Conservation (phyloP, 2,329 filamentous ascomycete genomes). For the Neofusicoccum sp. region DNA sequence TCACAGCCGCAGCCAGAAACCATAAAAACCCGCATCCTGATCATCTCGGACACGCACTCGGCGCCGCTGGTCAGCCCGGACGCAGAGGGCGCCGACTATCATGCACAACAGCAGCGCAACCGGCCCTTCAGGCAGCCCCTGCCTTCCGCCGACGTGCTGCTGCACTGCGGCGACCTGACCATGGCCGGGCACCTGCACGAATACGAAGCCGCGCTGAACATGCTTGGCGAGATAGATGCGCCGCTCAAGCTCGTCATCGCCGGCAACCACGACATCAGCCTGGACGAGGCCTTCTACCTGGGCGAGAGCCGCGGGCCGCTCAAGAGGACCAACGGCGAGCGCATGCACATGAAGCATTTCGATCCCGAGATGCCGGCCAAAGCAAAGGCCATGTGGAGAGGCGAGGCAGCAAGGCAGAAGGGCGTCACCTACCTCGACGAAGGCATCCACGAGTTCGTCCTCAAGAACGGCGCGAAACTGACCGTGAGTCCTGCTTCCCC, state of each 20-base stretch:
- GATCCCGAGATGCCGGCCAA: slow-evolving; percentile 24
- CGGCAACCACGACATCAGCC: slow-evolving; percentile 61
- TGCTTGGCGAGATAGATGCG: slow-evolving; percentile 51
- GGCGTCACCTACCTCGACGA: slow-evolving; percentile 58
- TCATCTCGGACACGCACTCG: slow-evolving; percentile 46
- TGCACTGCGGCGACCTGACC: slow-evolving; percentile 61
- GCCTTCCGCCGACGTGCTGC: slow-evolving; percentile 52
- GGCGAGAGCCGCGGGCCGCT: background rate
- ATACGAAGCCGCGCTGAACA: slow-evolving; percentile 47
- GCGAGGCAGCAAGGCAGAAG: slow-evolving; percentile 41
- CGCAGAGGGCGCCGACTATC: background rate
- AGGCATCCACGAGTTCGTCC: slow-evolving; percentile 46
- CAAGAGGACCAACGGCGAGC: slow-evolving; percentile 23
- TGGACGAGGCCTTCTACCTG: slow-evolving; percentile 53
- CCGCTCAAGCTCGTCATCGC: slow-evolving; percentile 62
- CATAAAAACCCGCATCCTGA: slow-evolving; percentile 42
- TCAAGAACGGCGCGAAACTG: slow-evolving; percentile 51
- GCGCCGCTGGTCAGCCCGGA: slow-evolving; percentile 18
- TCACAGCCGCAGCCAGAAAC: background rate
- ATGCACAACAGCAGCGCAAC: background rate
- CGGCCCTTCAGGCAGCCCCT: slow-evolving; percentile 40
- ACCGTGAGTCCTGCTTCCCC: slow-evolving; percentile 29
- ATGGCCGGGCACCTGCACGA: slow-evolving; percentile 49
- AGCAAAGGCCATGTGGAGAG: slow-evolving; percentile 45
- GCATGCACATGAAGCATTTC: slow-evolving; percentile 28